A percentile compares a stretch with the other conserved stretches of the same genome.
phyloP scores from a whole-genome alignment of 805 yeast genomes.

The Hanseniaspora thailandica region DNA sequence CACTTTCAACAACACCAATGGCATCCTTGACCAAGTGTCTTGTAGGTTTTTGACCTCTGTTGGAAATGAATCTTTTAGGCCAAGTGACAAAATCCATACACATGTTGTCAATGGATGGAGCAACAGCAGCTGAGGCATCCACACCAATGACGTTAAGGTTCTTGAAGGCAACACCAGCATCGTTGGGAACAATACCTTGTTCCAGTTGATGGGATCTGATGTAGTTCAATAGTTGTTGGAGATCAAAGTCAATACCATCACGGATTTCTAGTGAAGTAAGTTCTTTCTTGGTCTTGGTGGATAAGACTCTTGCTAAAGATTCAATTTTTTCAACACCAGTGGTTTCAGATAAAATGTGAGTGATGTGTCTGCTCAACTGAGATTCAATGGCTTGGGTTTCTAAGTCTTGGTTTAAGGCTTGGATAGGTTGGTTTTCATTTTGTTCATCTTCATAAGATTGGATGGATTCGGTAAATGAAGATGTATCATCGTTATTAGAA shows the following conservation, averaged over 20 bases:
- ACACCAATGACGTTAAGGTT: constrained; percentile 36
- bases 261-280: constrained; percentile 35
- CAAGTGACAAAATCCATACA: constrained; percentile 26
- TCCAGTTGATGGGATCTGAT: constrained; percentile 31
- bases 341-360: constrained; percentile 27
- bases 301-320: constrained; percentile 40
- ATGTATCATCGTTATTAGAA: constrained; percentile 4
- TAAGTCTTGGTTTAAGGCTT: constrained; percentile 15
- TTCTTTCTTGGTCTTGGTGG: constrained; percentile 38
- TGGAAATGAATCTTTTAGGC: constrained; percentile 26
- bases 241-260: constrained; percentile 37
- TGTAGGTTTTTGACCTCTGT: constrained; percentile 26
- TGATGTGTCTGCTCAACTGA: constrained; percentile 26
- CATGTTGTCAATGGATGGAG: constrained; percentile 38
- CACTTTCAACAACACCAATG: constrained; percentile 36
- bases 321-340: constrained; percentile 33
- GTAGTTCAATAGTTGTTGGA: constrained; percentile 33
- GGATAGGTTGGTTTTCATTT: constrained; percentile 3
- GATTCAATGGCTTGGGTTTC: constrained; percentile 23
- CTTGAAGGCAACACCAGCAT: constrained; percentile 41
- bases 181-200: constrained; percentile 38
- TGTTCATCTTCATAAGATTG: constrained; percentile 14
- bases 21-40: constrained; percentile 33
- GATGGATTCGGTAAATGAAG: constrained; percentile 14
- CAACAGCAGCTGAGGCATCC: constrained; percentile 44